Conservation (phyloP, 208 protist genomes). For the Endotrypanum monterogeii region DNA sequence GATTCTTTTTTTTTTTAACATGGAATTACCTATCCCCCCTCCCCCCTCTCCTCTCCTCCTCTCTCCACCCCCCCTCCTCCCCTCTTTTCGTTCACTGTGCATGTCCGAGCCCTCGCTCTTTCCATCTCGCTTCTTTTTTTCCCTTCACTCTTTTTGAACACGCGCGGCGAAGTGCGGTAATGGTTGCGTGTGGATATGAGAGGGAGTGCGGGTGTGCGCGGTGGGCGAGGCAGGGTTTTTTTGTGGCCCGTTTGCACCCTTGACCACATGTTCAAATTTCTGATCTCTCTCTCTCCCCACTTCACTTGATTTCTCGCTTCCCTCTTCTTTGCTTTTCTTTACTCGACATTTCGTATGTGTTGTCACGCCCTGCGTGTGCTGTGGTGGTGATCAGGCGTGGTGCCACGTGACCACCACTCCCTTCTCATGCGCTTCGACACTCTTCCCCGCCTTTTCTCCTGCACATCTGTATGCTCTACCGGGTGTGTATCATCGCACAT, state of each 20-base stretch:
- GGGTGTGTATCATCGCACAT: not conserved
- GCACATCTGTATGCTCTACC: not conserved
- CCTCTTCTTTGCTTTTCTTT: slow-evolving; percentile 7
- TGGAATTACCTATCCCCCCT: slow-evolving; percentile 9
- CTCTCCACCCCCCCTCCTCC: not conserved
- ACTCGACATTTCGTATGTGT: not conserved
- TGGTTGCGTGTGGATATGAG: not conserved
- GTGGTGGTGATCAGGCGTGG: not conserved
- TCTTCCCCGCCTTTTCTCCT: not conserved
- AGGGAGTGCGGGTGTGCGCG: not conserved
- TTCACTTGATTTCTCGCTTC: not conserved
- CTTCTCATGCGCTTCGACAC: not conserved
- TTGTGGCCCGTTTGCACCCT: not conserved
- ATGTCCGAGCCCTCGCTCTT: not conserved
- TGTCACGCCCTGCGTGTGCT: not conserved
- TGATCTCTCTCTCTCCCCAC: slow-evolving; percentile 1
- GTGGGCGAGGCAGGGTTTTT: not conserved
- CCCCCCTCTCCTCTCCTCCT: not conserved
- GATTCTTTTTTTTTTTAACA: slow-evolving; percentile 4
- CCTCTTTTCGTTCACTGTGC: not conserved
- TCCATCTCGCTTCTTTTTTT: not conserved
- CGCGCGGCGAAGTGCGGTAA: not conserved
- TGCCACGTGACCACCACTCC: not conserved
- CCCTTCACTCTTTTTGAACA: not conserved
- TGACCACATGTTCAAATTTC: not conserved